phyloP scores from a whole-genome alignment of 2,329 filamentous ascomycete genomes.

The Verticillium klebahnii region DNA sequence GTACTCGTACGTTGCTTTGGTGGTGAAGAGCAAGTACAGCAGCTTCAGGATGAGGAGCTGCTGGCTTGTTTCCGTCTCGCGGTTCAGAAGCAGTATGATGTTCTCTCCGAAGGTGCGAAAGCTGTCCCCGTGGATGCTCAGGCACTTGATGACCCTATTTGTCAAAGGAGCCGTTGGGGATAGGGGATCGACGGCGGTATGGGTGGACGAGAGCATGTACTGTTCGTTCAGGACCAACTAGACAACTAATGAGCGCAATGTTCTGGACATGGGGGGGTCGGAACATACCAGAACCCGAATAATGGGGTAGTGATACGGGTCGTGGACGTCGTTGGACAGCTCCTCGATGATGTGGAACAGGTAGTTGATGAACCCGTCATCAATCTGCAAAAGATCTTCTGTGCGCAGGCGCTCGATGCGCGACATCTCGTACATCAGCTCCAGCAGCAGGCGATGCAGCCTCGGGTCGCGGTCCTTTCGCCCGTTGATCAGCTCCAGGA shows the following conservation, averaged over 20 bases:
- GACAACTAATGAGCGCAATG: not conserved
- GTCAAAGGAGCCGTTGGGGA: conserved; percentile 57
- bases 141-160: conserved; percentile 88
- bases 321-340: conserved; percentile 78
- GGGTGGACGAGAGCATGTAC: conserved; percentile 79
- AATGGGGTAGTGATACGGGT: conserved; percentile 93
- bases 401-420: conserved; percentile 76
- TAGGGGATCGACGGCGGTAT: conserved; percentile 35
- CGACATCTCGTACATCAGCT: conserved; percentile 94
- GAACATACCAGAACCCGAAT: conserved; percentile 79
- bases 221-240: conserved; percentile 96
- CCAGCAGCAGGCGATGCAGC: conserved; percentile 76
- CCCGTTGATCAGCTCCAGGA: conserved; percentile 75
- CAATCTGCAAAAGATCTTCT: conserved; percentile 71
- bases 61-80: conserved; percentile 88
- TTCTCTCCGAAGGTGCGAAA: conserved; percentile 98
- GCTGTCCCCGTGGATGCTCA: conserved; percentile 72
- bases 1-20: conserved; percentile 87
- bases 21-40: conserved; percentile 92
- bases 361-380: conserved; percentile 77
- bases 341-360: conserved; percentile 86
- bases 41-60: conserved; percentile 96
- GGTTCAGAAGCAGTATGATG: conserved; percentile 89
- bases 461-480: conserved; percentile 61
- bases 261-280: not conserved